phyloP scores from a whole-genome alignment of 441 rosid genomes.

The Arabidopsis lyrata region DNA sequence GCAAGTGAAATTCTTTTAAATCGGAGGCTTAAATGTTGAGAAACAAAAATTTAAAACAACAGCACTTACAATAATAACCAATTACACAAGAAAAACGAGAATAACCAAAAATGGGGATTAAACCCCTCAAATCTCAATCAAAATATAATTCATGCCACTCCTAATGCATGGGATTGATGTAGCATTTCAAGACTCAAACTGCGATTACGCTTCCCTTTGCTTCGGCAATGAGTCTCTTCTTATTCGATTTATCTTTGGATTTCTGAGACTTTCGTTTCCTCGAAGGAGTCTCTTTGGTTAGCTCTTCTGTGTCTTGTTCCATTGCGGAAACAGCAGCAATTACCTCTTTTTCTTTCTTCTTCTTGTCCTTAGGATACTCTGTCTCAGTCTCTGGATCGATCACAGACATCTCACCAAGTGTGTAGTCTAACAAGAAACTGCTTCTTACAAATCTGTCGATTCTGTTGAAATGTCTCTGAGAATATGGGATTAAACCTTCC shows the following conservation, averaged over 20 bases:
- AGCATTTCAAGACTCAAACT: constrained; percentile 28
- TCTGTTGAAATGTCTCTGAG: constrained; percentile 90
- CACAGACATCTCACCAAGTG: constrained; percentile 82
- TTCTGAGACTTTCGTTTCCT: constrained; percentile 76
- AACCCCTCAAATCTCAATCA: constrained; percentile 6
- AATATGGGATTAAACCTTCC: constrained; percentile 92
- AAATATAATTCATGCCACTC: background rate
- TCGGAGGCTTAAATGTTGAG: background rate
- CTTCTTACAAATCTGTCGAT: constrained; percentile 89
- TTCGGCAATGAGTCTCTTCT: constrained; percentile 61
- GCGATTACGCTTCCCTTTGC: constrained; percentile 37
- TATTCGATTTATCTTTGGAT: constrained; percentile 54
- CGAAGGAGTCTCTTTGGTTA: constrained; percentile 37
- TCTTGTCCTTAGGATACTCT: constrained; percentile 29
- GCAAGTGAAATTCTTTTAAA: background rate
- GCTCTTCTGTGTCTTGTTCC: constrained; percentile 34
- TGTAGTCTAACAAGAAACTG: constrained; percentile 88
- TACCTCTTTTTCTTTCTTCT: constrained; percentile 34
- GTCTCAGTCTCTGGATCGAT: constrained; percentile 62
- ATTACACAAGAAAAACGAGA: constrained; percentile 1
- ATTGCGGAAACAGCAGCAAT: constrained; percentile 14
- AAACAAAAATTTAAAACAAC: constrained; percentile 10
- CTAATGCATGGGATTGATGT: constrained; percentile 7
- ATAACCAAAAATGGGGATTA: constrained; percentile 27
- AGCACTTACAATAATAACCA: constrained; percentile 28